Base-by-base conservation (phyloP, 495 filamentous ascomycete species). In the Terfezia boudieri region DNA sequence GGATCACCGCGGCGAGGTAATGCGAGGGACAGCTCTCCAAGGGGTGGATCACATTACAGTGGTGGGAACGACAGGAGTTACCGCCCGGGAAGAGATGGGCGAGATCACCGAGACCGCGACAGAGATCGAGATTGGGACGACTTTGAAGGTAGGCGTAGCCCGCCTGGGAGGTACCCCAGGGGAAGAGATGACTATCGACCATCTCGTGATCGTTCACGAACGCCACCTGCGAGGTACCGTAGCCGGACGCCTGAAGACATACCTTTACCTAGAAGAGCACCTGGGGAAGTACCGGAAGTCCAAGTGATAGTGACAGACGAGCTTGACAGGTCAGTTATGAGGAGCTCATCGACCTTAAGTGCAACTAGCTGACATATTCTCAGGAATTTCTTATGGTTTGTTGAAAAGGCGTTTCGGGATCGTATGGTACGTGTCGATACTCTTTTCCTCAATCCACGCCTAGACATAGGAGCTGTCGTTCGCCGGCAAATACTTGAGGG, bases 401-500 rank as follows among this genome's bases (percentile, higher is more conserved):
- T 92, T 16, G 82, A 94, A 62, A 73, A 76, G 46, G 73, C 78
- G 3, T 89, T 98, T 62, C 71, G 71, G 49, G 72, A 74, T 50
- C 76, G 80, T 52, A 79, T 79, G 10, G 67, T 98, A 37, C 81
- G 73, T 51, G 78, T 79, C 9, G 82, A 90, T 60, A 76, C 85
- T 11, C 76, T 94, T 62, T 78, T 80, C 32, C 69, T 94, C 11
- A 77, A 75, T 43, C 82, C 86, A n/a, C 78, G 84, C 22, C 78
- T 93, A 36, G 74, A 80, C 36, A 77, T 88, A 38, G 75, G 77
- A 43, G 77, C 80, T 1, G 79, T 94, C 10, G 75, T 96, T 51
- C 79, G 84, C 57, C 77, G 86, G 54, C 87, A 93, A 65, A 82
- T 90, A 43, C 64, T 85, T 32, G 89, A 95, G 67, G 88, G 90